These are phyloP conservation scores for Rhizophagus sp. DNA, from an alignment of 192 early-diverging fungal species.

Conservation along the genomic window DNA sequence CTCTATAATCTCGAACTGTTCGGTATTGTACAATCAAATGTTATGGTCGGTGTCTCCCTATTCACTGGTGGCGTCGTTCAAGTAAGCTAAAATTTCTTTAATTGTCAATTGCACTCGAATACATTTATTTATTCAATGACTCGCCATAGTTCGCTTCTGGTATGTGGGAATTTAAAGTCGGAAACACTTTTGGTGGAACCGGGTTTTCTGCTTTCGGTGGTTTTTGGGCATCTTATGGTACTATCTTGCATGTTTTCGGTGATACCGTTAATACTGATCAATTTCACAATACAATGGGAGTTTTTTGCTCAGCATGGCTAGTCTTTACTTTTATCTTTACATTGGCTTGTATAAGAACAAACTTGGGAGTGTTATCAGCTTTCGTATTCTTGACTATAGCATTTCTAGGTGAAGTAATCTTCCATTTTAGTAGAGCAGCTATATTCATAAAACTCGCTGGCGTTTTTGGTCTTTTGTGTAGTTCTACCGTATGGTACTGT, in stretches of 20 bases:
- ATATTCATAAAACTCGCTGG: background rate
- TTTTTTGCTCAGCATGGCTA: conserved; percentile 7
- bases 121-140: conserved; percentile 44
- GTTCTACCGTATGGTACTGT: conserved; percentile 18
- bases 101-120: no score
- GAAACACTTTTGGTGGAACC: conserved; percentile 84
- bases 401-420: background rate
- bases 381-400: conserved; percentile 16
- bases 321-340: conserved; percentile 32
- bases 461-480: background rate
- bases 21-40: conserved; percentile 57
- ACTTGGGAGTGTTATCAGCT: conserved; percentile 12
- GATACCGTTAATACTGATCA: background rate
- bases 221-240: conserved; percentile 27
- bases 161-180: conserved; percentile 80
- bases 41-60: conserved; percentile 73
- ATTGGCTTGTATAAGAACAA: conserved; percentile 28
- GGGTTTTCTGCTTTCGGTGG: conserved; percentile 53
- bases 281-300: conserved; percentile 17
- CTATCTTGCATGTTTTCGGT: background rate
- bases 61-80: conserved; percentile 49
- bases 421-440: background rate
- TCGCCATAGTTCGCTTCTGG: conserved; percentile 76
- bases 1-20: background rate
- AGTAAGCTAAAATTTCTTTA: conserved; percentile 46